Base-by-base conservation (phyloP, 352 stramenopile genomes). In the Phytophthora cactorum region DNA sequence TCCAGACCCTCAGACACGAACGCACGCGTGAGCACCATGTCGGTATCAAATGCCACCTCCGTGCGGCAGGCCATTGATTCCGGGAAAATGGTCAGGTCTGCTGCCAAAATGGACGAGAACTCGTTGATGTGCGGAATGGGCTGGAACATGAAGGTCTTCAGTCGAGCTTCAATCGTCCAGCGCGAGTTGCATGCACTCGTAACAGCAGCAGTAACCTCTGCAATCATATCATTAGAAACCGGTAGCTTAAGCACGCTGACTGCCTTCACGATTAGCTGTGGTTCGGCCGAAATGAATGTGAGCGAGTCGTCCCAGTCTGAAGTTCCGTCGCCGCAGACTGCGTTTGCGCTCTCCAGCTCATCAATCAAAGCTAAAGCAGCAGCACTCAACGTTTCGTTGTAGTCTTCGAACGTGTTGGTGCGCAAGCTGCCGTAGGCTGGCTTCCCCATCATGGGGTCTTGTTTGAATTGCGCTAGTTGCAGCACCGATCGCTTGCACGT, bases 71-170 rank as follows among this genome's bases (percentile, higher is more conserved):
- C 44, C 6, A 73, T 25, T 2, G 65, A 64, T 56, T 78, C 71
- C 3, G 71, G 71, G 15, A 78, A 78, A 41, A 78, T 73, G 5
- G 52, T 78, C n/a, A 73, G 46, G 12, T 75, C 71, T 11, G 71
- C 71, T 17, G 67, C 67, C 14, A 74, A 50, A 56, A 78, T 75
- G 14, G 71, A 78, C 2, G 71, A 73, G 22, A 75, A 78, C 29
- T 75, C 58, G 49, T 66, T 66, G 25, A 70, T 78, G 27, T 78
- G 62, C 2, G 61, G 62, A 52, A 75, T 68, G n/a, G 67, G 56
- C 58, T 78, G 71, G 58, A 78, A 78, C 59, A 72, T 75, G 62
- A 78, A 78, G n/a, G 64, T 64, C 11, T 74, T 74, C 1, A 78
- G 3, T 12, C 63, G 55, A 14, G 63, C 47, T 63, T 75, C 66